Percentiles rank a stretch among this genome's conserved stretches.
phyloP scores from a whole-genome alignment of 1,284 basidiomycete species.

The Sporisorium sorghi region DNA sequence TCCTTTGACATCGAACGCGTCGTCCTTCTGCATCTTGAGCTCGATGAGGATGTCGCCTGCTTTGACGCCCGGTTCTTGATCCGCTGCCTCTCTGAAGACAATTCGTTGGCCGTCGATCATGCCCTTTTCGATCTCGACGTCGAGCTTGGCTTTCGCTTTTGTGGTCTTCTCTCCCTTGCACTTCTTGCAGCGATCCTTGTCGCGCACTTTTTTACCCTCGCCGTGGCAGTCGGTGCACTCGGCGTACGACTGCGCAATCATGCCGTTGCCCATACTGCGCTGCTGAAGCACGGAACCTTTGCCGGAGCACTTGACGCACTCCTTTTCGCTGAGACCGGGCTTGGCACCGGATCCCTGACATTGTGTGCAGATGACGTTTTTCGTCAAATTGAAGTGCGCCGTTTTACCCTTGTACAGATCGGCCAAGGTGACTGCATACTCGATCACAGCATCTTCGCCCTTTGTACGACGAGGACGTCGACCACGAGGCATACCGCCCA shows the following conservation, averaged over 20 bases:
- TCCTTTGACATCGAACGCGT: conserved; percentile 83
- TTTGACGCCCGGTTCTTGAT: conserved; percentile 70
- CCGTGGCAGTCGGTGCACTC: conserved; percentile 85
- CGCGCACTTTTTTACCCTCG: conserved; percentile 81
- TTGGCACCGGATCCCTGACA: conserved; percentile 91
- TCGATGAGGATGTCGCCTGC: conserved; percentile 79
- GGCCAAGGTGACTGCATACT: conserved; percentile 87
- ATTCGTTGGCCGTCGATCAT: conserved; percentile 87
- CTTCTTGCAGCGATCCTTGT: conserved; percentile 95
- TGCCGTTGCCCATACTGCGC: conserved; percentile 55
- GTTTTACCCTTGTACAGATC: conserved; percentile 92
- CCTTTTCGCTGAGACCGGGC: conserved; percentile 81
- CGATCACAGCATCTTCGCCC: conserved; percentile 72
- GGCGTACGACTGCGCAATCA: conserved; percentile 72
- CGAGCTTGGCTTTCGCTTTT: conserved; percentile 80
- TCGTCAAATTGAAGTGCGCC: conserved; percentile 88
- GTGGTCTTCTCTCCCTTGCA: conserved; percentile 89
- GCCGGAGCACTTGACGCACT: conserved; percentile 85
- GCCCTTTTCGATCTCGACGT: conserved; percentile 80
- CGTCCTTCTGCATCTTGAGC: conserved; percentile 78
- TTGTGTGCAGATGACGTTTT: conserved; percentile 80
- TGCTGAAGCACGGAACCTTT: conserved; percentile 79
- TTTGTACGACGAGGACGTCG: conserved; percentile 67
- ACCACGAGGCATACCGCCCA: conserved; percentile 69
- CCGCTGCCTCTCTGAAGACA: conserved; percentile 87